Conservation (phyloP, 371 early-diverging fungal genomes). For the Mucor sp. region DNA sequence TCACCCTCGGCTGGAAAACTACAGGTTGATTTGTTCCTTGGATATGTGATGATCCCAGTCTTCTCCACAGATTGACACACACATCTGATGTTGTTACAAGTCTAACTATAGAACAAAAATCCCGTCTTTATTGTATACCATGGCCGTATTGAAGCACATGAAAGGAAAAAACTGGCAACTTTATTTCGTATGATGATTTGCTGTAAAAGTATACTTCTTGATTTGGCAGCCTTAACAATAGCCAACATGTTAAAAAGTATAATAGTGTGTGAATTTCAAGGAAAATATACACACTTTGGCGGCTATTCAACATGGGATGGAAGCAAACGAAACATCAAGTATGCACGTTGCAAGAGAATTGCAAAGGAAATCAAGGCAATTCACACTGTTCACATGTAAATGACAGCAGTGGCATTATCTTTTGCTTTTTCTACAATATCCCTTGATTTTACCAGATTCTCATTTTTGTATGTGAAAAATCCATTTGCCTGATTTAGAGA, state of each 20-base stretch:
- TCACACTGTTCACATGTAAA: background rate
- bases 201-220: background rate
- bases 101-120: background rate
- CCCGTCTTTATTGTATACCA: background rate
- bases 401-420: background rate
- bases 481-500: background rate
- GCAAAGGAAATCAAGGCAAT: background rate
- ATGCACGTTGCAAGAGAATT: background rate
- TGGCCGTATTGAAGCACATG: background rate
- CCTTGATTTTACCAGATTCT: constrained; percentile 1
- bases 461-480: background rate
- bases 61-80: background rate
- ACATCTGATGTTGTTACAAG: background rate
- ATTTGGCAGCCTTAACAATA: background rate
- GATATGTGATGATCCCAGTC: background rate
- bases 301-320: background rate
- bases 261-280: background rate
- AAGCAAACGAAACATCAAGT: background rate
- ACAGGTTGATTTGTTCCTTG: background rate
- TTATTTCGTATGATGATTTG: background rate
- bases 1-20: background rate
- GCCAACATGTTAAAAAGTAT: background rate
- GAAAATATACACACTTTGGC: background rate
- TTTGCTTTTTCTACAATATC: background rate
- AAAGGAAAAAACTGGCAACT: background rate